phyloP scores from a whole-genome alignment of 371 early-diverging fungal genomes.

The Rhizopus sp. region DNA sequence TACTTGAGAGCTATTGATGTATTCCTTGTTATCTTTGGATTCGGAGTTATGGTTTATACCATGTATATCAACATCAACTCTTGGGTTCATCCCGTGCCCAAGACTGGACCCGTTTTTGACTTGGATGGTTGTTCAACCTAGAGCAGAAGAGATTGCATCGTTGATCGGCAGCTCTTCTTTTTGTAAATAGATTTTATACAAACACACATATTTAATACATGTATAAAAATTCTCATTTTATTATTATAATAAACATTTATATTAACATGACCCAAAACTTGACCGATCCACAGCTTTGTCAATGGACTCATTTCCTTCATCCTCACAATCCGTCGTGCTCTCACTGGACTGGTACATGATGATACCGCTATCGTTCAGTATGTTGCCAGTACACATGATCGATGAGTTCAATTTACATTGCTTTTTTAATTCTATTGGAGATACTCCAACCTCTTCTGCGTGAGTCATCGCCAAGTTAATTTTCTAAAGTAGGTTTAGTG shows the following conservation, averaged over 20 bases:
- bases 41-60: slow-evolving; percentile 52
- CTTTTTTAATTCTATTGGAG: neutral
- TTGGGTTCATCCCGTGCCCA: slow-evolving; percentile 33
- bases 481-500: slow-evolving; percentile 3
- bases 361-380: neutral
- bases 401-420: neutral
- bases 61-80: slow-evolving; percentile 40
- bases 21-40: slow-evolving; percentile 55
- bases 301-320: neutral
- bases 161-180: neutral
- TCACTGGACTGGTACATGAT: neutral
- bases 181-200: neutral
- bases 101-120: neutral
- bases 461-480: slow-evolving; percentile 12
- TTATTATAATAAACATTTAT: neutral
- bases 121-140: slow-evolving; percentile 1
- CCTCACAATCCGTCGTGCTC: neutral
- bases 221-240: too few species aligned
- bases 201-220: too few species aligned
- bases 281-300: slow-evolving; percentile 7
- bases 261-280: slow-evolving; percentile 3
- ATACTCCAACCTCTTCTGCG: neutral
- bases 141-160: slow-evolving; percentile 19
- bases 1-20: slow-evolving; percentile 43
- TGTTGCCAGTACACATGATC: slow-evolving; percentile 1